phyloP scores from a whole-genome alignment of 345 rosid species.

The Theobroma cacao region DNA sequence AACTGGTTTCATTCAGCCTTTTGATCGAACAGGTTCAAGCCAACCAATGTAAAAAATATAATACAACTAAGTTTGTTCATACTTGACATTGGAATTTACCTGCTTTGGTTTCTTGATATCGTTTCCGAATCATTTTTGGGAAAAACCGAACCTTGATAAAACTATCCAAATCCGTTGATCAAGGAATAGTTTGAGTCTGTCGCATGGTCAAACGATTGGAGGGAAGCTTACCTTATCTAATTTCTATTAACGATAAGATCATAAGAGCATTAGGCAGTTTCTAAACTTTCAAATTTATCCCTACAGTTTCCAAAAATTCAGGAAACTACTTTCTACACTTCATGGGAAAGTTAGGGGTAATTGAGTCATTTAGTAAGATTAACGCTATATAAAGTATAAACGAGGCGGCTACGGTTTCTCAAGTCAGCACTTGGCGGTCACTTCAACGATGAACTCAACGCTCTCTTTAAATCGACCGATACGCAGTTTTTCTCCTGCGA shows the following conservation, averaged over 20 bases:
- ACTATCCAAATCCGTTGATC: not conserved
- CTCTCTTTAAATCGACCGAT: constrained; percentile 6
- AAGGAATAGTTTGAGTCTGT: not conserved
- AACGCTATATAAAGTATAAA: not conserved
- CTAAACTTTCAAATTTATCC: not conserved
- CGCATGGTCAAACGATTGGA: not conserved
- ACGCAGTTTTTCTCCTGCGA: not conserved
- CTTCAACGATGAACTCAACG: constrained; percentile 22
- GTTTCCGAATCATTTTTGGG: not conserved
- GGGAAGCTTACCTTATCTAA: not conserved
- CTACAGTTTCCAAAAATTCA: not conserved
- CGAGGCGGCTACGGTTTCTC: not conserved
- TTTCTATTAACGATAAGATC: not conserved
- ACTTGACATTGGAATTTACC: not conserved
- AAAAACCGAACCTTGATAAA: not conserved
- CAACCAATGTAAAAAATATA: not conserved
- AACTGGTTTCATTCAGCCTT: not conserved
- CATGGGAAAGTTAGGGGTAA: not conserved
- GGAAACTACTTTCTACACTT: not conserved
- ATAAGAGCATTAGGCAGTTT: not conserved
- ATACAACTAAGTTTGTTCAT: not conserved
- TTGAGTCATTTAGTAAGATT: not conserved
- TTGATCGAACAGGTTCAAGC: constrained; percentile 8
- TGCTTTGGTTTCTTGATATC: constrained; percentile 6
- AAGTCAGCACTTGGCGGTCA: not conserved